Percentiles rank a stretch among this genome's conserved stretches.
Conservation (phyloP, 139 green algal genomes). For the Chlorella sp. region DNA sequence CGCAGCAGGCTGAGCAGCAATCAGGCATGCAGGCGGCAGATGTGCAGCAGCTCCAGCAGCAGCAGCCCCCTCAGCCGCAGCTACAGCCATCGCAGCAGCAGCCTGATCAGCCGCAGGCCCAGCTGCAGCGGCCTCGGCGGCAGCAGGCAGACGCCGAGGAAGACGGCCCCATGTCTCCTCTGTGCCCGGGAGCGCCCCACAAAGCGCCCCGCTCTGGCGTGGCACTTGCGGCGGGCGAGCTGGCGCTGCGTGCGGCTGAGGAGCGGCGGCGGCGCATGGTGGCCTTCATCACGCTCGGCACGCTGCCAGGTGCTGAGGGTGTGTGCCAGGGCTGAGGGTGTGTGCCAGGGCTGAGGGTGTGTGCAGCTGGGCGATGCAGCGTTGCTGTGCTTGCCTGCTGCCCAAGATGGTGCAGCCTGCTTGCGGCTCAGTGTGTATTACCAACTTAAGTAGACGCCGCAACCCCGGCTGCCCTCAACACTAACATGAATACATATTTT, state of each 20-base stretch:
- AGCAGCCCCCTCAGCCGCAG: not conserved
- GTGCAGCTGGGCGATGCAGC: too few species aligned
- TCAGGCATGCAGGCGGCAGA: too few species aligned
- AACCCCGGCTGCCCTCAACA: too few species aligned
- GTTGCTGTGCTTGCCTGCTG: too few species aligned
- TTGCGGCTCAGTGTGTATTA: too few species aligned
- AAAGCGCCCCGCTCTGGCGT: constrained; percentile 40
- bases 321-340: too few species aligned
- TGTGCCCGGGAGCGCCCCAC: not conserved
- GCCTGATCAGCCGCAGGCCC: not conserved
- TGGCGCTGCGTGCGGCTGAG: constrained; percentile 62
- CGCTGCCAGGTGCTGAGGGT: constrained; percentile 1
- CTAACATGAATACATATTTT: too few species aligned
- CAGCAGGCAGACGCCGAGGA: not conserved
- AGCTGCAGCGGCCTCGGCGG: not conserved
- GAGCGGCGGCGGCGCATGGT: constrained; percentile 45
- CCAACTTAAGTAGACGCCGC: too few species aligned
- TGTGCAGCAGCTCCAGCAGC: not conserved
- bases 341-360: too few species aligned
- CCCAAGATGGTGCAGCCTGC: too few species aligned
- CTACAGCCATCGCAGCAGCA: not conserved
- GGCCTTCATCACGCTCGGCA: not conserved
- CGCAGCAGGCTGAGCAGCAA: not conserved
- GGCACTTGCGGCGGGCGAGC: constrained; percentile 59
- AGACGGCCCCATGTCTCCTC: not conserved